Evolutionary conservation across 2,329 filamentous ascomycete species (phyloP).

Genomic region (Colletotrichum eremochloae): DNA sequence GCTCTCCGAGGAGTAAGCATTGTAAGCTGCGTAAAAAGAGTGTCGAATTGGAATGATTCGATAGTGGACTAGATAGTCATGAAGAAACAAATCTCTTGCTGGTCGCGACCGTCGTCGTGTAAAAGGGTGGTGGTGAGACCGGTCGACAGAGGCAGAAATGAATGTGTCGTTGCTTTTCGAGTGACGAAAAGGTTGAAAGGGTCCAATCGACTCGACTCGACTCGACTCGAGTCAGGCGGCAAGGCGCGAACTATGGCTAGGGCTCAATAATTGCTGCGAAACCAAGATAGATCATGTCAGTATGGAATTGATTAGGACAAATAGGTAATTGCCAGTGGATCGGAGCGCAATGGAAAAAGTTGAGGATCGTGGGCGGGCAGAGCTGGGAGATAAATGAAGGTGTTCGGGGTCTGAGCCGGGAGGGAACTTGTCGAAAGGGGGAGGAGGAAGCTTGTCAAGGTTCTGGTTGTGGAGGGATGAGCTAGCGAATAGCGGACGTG

Average conservation of each 20-base stretch:
- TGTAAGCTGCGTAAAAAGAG: slow-evolving; percentile 45
- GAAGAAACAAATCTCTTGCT: neutral
- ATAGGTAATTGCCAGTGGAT: slow-evolving; percentile 19
- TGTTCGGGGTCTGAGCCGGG: slow-evolving; percentile 9
- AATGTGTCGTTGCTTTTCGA: slow-evolving; percentile 26
- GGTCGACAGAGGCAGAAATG: slow-evolving; percentile 16
- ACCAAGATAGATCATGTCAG: slow-evolving; percentile 33
- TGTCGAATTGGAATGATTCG: neutral
- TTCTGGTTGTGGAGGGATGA: slow-evolving; percentile 38
- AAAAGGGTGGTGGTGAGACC: slow-evolving; percentile 9
- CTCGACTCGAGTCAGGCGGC: slow-evolving; percentile 17
- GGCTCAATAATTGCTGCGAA: slow-evolving; percentile 25
- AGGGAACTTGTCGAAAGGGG: slow-evolving; percentile 19
- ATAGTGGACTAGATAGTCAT: slow-evolving; percentile 26
- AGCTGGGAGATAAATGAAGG: slow-evolving; percentile 36
- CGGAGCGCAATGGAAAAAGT: slow-evolving; percentile 7
- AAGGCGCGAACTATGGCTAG: slow-evolving; percentile 1
- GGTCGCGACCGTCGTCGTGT: slow-evolving; percentile 4
- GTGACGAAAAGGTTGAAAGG: neutral
- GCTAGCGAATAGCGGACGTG: slow-evolving; percentile 38
- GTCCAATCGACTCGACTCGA: slow-evolving; percentile 22
- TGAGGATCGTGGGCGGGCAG: slow-evolving; percentile 21
- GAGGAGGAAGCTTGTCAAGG: slow-evolving; percentile 31
- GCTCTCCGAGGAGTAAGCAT: slow-evolving; percentile 88
- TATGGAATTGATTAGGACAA: slow-evolving; percentile 35